phyloP scores from a whole-genome alignment of 208 protist species.

The Novymonas esmeraldas region DNA sequence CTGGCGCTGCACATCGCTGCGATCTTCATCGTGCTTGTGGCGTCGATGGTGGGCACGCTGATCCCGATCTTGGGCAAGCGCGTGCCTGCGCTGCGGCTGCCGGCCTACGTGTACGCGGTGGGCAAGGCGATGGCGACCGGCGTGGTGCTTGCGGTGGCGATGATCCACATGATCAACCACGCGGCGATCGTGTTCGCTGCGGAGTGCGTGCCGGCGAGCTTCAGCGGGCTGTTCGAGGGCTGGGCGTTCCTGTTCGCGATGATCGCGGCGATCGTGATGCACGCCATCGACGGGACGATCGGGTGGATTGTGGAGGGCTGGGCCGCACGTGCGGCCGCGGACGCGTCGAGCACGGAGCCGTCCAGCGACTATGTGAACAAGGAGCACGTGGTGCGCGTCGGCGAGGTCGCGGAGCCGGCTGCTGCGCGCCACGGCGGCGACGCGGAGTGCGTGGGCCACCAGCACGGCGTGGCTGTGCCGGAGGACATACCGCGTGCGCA shows the following conservation, averaged over 20 bases:
- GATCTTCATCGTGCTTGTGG: constrained; percentile 65
- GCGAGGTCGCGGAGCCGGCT: not conserved
- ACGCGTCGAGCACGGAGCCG: not conserved
- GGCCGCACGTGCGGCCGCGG: not conserved
- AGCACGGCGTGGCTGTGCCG: constrained; percentile 20
- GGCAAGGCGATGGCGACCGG: constrained; percentile 58
- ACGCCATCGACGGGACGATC: constrained; percentile 48
- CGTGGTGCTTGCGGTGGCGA: constrained; percentile 56
- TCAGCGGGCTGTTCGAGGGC: constrained; percentile 44
- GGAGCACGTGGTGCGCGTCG: constrained; percentile 11
- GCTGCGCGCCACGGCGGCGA: not conserved
- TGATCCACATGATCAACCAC: constrained; percentile 57
- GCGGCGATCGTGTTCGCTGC: constrained; percentile 14
- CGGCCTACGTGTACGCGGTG: constrained; percentile 46
- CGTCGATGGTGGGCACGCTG: constrained; percentile 53
- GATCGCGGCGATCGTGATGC: constrained; percentile 58
- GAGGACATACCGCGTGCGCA: constrained; percentile 16
- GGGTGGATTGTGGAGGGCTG: constrained; percentile 26
- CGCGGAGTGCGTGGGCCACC: constrained; percentile 21
- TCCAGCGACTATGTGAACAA: constrained; percentile 12
- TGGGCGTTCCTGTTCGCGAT: constrained; percentile 63
- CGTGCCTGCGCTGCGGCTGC: constrained; percentile 35
- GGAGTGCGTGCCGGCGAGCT: constrained; percentile 46
- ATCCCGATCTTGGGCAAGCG: constrained; percentile 59
- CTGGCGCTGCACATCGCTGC: constrained; percentile 59